phyloP scores from a whole-genome alignment of 495 filamentous ascomycete species.

The Halenospora varia region DNA sequence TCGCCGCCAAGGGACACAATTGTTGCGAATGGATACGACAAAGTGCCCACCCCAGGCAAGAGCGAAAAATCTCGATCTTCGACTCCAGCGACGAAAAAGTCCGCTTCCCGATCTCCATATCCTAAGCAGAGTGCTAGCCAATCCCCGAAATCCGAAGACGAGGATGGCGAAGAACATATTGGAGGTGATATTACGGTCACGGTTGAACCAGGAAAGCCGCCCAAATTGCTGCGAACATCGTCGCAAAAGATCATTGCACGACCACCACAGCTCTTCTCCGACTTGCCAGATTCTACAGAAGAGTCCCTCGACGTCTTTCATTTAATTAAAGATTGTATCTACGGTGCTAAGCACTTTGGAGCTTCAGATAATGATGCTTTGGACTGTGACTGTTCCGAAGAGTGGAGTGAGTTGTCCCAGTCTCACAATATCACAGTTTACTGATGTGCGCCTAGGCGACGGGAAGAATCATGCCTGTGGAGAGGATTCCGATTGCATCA shows the following conservation, averaged over 20 bases:
- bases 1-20: slow-evolving; percentile 14
- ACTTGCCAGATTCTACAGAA: slow-evolving; percentile 68
- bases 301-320: slow-evolving; percentile 77
- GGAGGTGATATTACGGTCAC: slow-evolving; percentile 61
- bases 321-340: slow-evolving; percentile 76
- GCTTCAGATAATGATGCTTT: slow-evolving; percentile 84
- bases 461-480: slow-evolving; percentile 82
- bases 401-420: slow-evolving; percentile 76
- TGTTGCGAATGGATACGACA: slow-evolving; percentile 24
- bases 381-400: slow-evolving; percentile 92
- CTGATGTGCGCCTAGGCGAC: slow-evolving; percentile 52
- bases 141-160: slow-evolving; percentile 34
- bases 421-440: slow-evolving; percentile 12
- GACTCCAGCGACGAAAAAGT: slow-evolving; percentile 22
- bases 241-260: slow-evolving; percentile 64
- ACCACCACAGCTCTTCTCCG: slow-evolving; percentile 59
- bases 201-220: slow-evolving; percentile 61
- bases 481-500: slow-evolving; percentile 98
- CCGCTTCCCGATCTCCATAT: slow-evolving; percentile 40
- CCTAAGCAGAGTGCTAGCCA: slow-evolving; percentile 24
- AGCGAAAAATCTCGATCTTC: slow-evolving; percentile 22
- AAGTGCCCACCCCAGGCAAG: slow-evolving; percentile 6
- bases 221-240: slow-evolving; percentile 69
- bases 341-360: slow-evolving; percentile 84
- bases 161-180: slow-evolving; percentile 42